A percentile compares a stretch with the other conserved stretches of the same genome.
Conservation (phyloP, 2,329 filamentous ascomycete species). For the Aspergillus caelatus region DNA sequence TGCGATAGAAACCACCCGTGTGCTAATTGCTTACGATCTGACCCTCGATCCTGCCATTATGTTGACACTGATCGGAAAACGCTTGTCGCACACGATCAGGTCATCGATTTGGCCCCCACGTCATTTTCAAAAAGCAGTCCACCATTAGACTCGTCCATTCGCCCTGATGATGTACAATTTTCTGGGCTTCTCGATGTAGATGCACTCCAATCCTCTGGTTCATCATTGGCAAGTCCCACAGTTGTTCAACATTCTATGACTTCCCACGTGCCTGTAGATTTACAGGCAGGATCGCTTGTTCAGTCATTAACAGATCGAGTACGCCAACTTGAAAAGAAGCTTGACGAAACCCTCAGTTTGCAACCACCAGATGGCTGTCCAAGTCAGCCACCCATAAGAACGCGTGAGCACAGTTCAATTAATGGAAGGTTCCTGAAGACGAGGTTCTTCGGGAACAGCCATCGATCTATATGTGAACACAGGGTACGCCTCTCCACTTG, state of each 20-base stretch:
- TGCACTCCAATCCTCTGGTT: not conserved
- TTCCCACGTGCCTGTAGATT: not conserved
- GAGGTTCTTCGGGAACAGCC: not conserved
- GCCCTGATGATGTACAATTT: not conserved
- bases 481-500: not conserved
- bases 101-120: not conserved
- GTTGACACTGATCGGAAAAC: not conserved
- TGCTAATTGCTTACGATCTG: slow-evolving; percentile 66
- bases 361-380: not conserved
- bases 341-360: not conserved
- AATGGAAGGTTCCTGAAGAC: not conserved
- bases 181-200: not conserved
- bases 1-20: slow-evolving; percentile 75
- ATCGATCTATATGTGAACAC: not conserved
- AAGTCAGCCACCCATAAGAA: not conserved
- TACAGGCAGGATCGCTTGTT: not conserved
- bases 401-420: not conserved
- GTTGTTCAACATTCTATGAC: not conserved
- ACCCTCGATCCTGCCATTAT: slow-evolving; percentile 52
- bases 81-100: not conserved
- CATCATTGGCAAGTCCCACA: not conserved
- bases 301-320: not conserved
- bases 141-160: not conserved
- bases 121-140: not conserved
- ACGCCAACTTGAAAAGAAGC: not conserved